Percentiles rank a stretch among this genome's conserved stretches.
phyloP scores from a whole-genome alignment of 192 early-diverging fungal genomes.

The Dissophora globulifera region DNA sequence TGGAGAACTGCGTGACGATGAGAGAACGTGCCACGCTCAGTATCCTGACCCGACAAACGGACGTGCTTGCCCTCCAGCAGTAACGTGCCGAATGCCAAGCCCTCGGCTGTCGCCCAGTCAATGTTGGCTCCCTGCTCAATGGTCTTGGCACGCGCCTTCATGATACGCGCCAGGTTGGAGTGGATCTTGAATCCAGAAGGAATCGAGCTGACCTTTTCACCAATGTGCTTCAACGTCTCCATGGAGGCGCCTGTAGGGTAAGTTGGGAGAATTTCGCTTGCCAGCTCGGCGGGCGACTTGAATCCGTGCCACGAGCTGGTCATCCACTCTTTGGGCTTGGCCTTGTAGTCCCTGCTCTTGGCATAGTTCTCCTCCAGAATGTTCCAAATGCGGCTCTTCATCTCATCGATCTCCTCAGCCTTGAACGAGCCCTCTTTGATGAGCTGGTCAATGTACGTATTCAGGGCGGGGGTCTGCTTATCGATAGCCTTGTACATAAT shows the following conservation, averaged over 20 bases:
- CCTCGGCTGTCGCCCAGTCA: slow-evolving; percentile 97
- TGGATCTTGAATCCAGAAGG: slow-evolving; percentile 90
- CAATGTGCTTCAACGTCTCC: slow-evolving; percentile 85
- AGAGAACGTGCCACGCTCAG: slow-evolving; percentile 99
- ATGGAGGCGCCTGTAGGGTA: slow-evolving; percentile 73
- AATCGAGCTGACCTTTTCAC: slow-evolving; percentile 80
- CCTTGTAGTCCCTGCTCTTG: slow-evolving; percentile 90
- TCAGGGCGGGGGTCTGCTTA: slow-evolving; percentile 83
- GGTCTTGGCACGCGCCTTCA: slow-evolving; percentile 85
- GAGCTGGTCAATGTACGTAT: slow-evolving; percentile 89
- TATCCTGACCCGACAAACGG: slow-evolving; percentile 96
- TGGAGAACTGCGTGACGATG: slow-evolving; percentile 97
- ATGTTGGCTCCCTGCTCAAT: slow-evolving; percentile 83
- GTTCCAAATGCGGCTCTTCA: slow-evolving; percentile 92
- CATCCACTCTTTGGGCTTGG: slow-evolving; percentile 93
- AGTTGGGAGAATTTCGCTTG: slow-evolving; percentile 75
- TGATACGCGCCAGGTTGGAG: slow-evolving; percentile 85
- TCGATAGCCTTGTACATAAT: slow-evolving; percentile 94
- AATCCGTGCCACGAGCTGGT: slow-evolving; percentile 94
- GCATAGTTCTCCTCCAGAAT: slow-evolving; percentile 93
- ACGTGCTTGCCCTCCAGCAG: slow-evolving; percentile 93
- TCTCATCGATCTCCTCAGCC: slow-evolving; percentile 82
- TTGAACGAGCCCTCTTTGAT: slow-evolving; percentile 87
- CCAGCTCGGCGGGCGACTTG: slow-evolving; percentile 80
- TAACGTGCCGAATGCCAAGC: slow-evolving; percentile 92